These are phyloP conservation scores for Abelmoschus esculentus DNA, from an alignment of 345 rosid species.

Conservation along the genomic window DNA sequence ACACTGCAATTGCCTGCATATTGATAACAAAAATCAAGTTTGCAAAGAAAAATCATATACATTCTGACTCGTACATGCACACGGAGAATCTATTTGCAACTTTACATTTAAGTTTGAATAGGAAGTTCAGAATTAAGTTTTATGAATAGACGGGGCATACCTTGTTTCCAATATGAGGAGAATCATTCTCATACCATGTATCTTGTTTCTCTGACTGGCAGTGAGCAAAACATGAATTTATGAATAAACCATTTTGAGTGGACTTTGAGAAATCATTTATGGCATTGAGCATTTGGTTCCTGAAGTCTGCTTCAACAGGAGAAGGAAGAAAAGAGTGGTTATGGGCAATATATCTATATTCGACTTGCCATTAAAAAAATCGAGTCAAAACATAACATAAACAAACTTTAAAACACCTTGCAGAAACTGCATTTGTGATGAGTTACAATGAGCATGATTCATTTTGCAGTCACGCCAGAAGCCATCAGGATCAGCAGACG, in stretches of 20 bases:
- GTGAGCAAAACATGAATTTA: slow-evolving; percentile 90
- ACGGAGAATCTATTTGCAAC: neutral
- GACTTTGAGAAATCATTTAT: slow-evolving; percentile 42
- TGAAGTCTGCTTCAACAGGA: slow-evolving; percentile 45
- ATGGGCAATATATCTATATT: neutral
- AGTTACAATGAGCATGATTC: slow-evolving; percentile 42
- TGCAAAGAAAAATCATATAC: neutral
- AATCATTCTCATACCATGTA: slow-evolving; percentile 75
- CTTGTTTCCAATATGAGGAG: slow-evolving; percentile 56
- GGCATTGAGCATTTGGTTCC: slow-evolving; percentile 59
- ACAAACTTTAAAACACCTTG: slow-evolving; percentile 34
- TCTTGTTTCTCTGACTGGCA: slow-evolving; percentile 86
- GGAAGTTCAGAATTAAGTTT: neutral
- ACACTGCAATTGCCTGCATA: slow-evolving; percentile 59
- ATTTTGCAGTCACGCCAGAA: slow-evolving; percentile 45
- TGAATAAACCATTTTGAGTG: slow-evolving; percentile 58
- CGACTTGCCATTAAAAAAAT: neutral
- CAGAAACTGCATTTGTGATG: slow-evolving; percentile 44
- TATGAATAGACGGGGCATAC: slow-evolving; percentile 24
- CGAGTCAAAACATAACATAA: slow-evolving; percentile 9
- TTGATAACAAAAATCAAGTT: slow-evolving; percentile 10
- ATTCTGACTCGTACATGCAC: neutral
- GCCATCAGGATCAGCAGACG: slow-evolving; percentile 52
- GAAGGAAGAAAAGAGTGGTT: slow-evolving; percentile 9
- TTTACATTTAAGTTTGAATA: neutral